A percentile compares a stretch with the other conserved stretches of the same genome.
Evolutionary conservation across 371 early-diverging fungal genomes (phyloP).

Genomic region (Mucor velutinosus): DNA sequence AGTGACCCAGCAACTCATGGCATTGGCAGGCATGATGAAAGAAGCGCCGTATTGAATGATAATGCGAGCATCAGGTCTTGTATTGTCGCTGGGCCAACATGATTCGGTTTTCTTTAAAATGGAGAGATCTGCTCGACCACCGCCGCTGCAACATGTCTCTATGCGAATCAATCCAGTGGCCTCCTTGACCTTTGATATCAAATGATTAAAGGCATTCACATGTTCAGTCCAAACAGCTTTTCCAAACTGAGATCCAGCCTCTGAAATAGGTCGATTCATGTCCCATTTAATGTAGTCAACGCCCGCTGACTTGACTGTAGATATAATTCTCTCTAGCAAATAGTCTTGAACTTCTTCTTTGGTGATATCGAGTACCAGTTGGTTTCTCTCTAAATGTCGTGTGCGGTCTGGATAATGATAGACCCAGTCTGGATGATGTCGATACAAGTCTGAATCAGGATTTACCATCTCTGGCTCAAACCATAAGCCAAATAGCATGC

Average conservation of each 20-base stretch:
- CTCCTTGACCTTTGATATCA: constrained; percentile 27
- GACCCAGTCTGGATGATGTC: constrained; percentile 52
- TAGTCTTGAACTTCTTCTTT: constrained; percentile 31
- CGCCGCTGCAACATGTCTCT: constrained; percentile 52
- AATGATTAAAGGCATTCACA: constrained; percentile 19
- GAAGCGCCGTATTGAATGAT: constrained; percentile 45
- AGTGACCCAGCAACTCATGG: constrained; percentile 44
- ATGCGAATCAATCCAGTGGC: constrained; percentile 26
- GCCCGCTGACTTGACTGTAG: constrained; percentile 6
- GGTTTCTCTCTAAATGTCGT: constrained; percentile 33
- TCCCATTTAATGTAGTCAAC: constrained; percentile 55
- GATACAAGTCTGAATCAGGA: constrained; percentile 43
- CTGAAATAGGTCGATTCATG: constrained; percentile 47
- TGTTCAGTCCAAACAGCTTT: constrained; percentile 30
- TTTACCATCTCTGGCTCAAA: constrained; percentile 57
- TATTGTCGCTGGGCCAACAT: constrained; percentile 45
- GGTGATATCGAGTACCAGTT: constrained; percentile 39
- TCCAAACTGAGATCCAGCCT: constrained; percentile 19
- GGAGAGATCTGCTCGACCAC: constrained; percentile 43
- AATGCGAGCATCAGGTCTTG: constrained; percentile 42
- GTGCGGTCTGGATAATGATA: constrained; percentile 31
- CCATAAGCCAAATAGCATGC: constrained; percentile 62
- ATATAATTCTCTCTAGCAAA: constrained; percentile 18
- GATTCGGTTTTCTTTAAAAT: constrained; percentile 24
- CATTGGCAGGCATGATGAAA: constrained; percentile 35